phyloP scores from a whole-genome alignment of 139 green algal genomes.

The Coelastrella sp. region DNA sequence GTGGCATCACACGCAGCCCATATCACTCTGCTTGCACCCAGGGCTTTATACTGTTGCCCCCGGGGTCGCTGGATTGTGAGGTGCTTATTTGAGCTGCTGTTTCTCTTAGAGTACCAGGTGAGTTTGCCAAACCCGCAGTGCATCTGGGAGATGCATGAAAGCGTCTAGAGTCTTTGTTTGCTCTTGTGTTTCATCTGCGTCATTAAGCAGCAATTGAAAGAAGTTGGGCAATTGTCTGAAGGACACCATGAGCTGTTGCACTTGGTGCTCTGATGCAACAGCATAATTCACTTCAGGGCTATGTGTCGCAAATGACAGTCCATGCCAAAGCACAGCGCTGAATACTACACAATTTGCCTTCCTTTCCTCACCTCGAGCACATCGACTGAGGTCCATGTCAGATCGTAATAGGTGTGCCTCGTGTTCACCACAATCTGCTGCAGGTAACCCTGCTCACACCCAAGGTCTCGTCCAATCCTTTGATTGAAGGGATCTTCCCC shows the following conservation, averaged over 20 bases:
- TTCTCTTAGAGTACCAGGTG: conserved; percentile 1
- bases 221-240: no score
- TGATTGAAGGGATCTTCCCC: not conserved
- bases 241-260: not conserved
- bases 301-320: no score
- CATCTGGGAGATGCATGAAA: no score
- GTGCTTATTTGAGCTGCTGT: conserved; percentile 11
- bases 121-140: no score
- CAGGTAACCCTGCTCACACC: not conserved
- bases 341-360: no score
- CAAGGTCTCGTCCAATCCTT: not conserved
- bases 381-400: no score
- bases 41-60: conserved; percentile 5
- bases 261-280: not conserved
- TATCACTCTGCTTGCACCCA: not conserved
- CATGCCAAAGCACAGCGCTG: no score
- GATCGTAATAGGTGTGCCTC: no score
- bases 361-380: no score
- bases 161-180: no score
- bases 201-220: no score
- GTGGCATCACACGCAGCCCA: not conserved
- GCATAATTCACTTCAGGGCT: not conserved
- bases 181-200: no score
- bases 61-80: conserved; percentile 13
- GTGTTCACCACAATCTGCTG: not conserved